A percentile compares a stretch with the other conserved stretches of the same genome.
These are phyloP conservation scores for Prunus armeniaca DNA, from an alignment of 306 rosid genomes.

Conservation along the genomic window DNA sequence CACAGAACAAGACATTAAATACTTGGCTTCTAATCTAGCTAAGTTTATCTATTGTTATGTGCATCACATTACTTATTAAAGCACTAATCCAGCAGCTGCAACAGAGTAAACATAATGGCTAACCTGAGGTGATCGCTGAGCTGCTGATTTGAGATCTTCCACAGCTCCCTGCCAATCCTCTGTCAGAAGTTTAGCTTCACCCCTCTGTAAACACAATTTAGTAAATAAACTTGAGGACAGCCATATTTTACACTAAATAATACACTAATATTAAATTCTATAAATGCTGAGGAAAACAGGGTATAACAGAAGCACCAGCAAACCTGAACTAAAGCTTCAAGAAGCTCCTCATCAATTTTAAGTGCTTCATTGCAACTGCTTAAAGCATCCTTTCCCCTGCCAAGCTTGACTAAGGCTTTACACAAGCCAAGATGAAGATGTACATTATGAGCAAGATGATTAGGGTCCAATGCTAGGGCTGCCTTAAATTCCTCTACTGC, in stretches of 20 bases:
- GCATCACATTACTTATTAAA: background rate
- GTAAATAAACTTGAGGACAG: background rate
- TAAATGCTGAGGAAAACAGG: background rate
- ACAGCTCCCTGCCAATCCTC: constrained; percentile 99
- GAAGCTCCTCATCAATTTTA: constrained; percentile 62
- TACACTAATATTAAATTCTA: background rate
- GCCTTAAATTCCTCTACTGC: constrained; percentile 81
- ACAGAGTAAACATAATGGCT: background rate
- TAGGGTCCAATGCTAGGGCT: constrained; percentile 84
- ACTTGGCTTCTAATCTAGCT: no score
- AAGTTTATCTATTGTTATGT: no score
- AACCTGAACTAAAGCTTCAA: constrained; percentile 97
- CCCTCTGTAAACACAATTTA: constrained; percentile 61
- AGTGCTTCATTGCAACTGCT: constrained; percentile 83
- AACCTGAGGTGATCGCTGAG: constrained; percentile 94
- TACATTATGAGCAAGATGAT: constrained; percentile 82
- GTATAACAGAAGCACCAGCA: constrained; percentile 12
- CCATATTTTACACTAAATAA: background rate
- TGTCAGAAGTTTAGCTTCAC: constrained; percentile 88
- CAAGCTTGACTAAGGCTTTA: constrained; percentile 84
- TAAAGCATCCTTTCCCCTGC: constrained; percentile 95
- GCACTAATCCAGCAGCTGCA: background rate
- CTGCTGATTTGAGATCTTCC: constrained; percentile 87
- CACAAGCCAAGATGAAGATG: constrained; percentile 93
- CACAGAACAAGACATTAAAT: no score